These are phyloP conservation scores for Phytophthora lateralis DNA, from an alignment of 352 stramenopile genomes.

Conservation along the genomic window DNA sequence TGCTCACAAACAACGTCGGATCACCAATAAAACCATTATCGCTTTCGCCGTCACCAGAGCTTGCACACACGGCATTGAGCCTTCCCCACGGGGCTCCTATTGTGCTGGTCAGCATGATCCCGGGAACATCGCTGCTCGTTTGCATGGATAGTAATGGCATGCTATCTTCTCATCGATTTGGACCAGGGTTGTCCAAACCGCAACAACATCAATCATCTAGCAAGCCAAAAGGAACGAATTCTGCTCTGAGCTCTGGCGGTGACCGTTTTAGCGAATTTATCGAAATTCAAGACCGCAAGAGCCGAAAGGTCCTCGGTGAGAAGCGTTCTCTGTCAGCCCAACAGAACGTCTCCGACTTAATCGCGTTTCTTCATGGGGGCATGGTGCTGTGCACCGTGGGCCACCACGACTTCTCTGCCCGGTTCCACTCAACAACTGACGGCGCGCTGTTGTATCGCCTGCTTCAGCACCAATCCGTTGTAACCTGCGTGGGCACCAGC, in stretches of 20 bases:
- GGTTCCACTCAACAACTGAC: constrained; percentile 75
- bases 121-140: constrained; percentile 54
- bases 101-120: constrained; percentile 52
- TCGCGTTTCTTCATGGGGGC: constrained; percentile 63
- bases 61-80: constrained; percentile 30
- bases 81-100: constrained; percentile 73
- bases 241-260: constrained; percentile 10
- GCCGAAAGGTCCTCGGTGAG: constrained; percentile 55
- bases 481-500: constrained; percentile 68
- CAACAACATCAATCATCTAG: constrained; percentile 40
- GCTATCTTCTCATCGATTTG: constrained; percentile 74
- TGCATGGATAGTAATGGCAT: constrained; percentile 75
- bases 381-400: constrained; percentile 69
- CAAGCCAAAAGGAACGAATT: constrained; percentile 15
- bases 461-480: constrained; percentile 72
- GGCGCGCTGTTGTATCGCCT: constrained; percentile 73
- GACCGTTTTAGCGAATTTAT: constrained; percentile 48
- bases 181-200: constrained; percentile 53
- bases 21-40: constrained; percentile 4
- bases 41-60: constrained; percentile 7
- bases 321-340: constrained; percentile 45
- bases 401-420: constrained; percentile 77
- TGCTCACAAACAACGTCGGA: background rate
- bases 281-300: constrained; percentile 74
- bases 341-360: constrained; percentile 20